Conservation (phyloP, 2,329 filamentous ascomycete species). For the Monosporascus sp. region DNA sequence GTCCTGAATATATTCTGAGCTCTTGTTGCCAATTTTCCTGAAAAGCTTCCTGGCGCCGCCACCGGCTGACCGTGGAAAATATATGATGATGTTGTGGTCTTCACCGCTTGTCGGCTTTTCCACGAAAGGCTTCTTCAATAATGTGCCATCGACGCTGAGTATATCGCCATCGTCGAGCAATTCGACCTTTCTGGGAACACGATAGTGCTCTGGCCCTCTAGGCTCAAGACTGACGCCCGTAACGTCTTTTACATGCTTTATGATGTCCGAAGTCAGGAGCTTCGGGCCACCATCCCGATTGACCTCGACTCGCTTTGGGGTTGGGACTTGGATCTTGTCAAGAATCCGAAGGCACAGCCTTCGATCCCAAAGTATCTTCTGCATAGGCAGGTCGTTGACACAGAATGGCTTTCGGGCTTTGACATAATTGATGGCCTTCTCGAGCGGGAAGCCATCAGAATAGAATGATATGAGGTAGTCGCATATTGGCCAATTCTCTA, state of each 20-base stretch:
- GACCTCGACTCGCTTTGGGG: slow-evolving; percentile 82
- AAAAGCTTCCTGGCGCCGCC: slow-evolving; percentile 90
- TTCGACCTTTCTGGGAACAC: slow-evolving; percentile 62
- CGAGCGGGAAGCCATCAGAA: slow-evolving; percentile 91
- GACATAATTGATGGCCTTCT: slow-evolving; percentile 95
- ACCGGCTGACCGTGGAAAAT: slow-evolving; percentile 81
- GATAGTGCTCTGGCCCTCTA: slow-evolving; percentile 55
- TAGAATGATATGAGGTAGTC: slow-evolving; percentile 98
- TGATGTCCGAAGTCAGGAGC: slow-evolving; percentile 72
- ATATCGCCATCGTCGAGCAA: slow-evolving; percentile 87
- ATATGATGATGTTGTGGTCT: slow-evolving; percentile 98
- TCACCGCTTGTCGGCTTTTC: slow-evolving; percentile 98
- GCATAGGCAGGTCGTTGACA: slow-evolving; percentile 96
- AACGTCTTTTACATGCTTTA: slow-evolving; percentile 71
- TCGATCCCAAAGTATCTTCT: slow-evolving; percentile 93
- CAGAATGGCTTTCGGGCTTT: slow-evolving; percentile 92
- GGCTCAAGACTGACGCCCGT: slow-evolving; percentile 74
- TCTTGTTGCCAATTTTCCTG: slow-evolving; percentile 97
- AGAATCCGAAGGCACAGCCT: slow-evolving; percentile 83
- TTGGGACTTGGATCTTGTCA: slow-evolving; percentile 84
- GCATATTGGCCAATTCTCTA: slow-evolving; percentile 37
- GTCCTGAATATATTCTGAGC: slow-evolving; percentile 83
- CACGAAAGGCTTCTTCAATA: slow-evolving; percentile 88
- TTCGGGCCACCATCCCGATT: slow-evolving; percentile 86
- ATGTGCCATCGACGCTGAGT: slow-evolving; percentile 76